These are phyloP conservation scores for Adansonia rubrostipa DNA, from an alignment of 441 rosid genomes.

Conservation along the genomic window DNA sequence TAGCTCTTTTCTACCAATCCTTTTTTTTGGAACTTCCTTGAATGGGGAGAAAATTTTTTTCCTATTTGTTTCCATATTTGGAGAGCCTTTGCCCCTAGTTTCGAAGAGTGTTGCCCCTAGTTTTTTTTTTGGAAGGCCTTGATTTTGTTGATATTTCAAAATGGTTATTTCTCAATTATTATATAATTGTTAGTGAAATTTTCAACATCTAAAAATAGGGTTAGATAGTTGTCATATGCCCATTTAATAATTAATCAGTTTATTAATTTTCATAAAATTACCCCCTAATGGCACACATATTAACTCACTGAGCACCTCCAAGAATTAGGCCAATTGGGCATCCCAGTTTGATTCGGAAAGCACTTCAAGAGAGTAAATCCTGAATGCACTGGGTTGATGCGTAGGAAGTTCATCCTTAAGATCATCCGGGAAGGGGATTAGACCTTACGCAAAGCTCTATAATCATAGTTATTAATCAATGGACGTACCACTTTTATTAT, in stretches of 20 bases:
- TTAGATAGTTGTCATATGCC: neutral
- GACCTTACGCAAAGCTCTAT: no score
- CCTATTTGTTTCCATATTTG: constrained; percentile 26
- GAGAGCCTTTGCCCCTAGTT: constrained; percentile 7
- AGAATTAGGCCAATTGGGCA: neutral
- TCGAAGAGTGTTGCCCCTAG: no score
- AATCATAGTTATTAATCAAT: no score
- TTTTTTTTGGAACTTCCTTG: constrained; percentile 16
- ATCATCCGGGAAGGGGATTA: neutral
- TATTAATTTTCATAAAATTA: neutral
- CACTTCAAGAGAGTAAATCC: no score
- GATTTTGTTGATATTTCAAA: constrained; percentile 22
- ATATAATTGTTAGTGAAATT: neutral
- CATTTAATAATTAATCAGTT: neutral
- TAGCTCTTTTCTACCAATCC: constrained; percentile 13
- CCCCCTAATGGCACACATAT: neutral
- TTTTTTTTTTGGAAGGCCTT: constrained; percentile 10
- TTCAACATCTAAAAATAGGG: neutral
- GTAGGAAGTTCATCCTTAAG: neutral
- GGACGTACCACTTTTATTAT: no score
- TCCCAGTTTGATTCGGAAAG: no score
- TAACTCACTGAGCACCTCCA: neutral
- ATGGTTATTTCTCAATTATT: neutral
- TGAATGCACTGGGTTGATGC: neutral
- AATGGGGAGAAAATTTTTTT: constrained; percentile 23